A percentile compares a stretch with the other conserved stretches of the same genome.
phyloP scores from a whole-genome alignment of 805 yeast genomes.

The Saccharomycopsis guyanensis region DNA sequence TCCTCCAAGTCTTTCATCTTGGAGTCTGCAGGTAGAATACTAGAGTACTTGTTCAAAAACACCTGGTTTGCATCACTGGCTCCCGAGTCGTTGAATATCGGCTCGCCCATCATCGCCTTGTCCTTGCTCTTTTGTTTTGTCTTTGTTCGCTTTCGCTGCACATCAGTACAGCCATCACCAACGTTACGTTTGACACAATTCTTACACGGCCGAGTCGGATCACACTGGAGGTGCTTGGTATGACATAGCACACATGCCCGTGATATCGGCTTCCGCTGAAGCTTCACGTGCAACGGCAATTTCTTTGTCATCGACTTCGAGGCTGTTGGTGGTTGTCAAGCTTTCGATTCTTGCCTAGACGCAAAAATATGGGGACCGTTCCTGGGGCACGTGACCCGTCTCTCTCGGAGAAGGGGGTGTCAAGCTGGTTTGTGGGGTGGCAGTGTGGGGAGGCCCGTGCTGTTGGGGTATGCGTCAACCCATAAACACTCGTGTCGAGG shows the following conservation, averaged over 20 bases:
- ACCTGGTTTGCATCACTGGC: background rate
- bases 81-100: background rate
- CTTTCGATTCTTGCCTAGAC: too few species aligned
- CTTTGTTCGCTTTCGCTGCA: slow-evolving; percentile 44
- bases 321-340: too few species aligned
- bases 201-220: slow-evolving; percentile 55
- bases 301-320: slow-evolving; percentile 64
- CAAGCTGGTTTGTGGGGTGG: background rate
- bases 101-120: too few species aligned
- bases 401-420: background rate
- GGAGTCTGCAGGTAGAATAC: background rate
- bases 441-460: background rate
- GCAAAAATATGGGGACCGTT: too few species aligned
- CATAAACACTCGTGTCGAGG: too few species aligned
- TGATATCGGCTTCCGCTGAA: slow-evolving; percentile 50
- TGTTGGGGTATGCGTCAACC: too few species aligned
- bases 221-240: slow-evolving; percentile 67
- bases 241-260: slow-evolving; percentile 72
- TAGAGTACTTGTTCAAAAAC: background rate
- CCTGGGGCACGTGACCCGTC: background rate
- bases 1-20: background rate
- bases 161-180: slow-evolving; percentile 49
- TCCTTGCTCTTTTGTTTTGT: background rate
- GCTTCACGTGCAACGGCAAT: slow-evolving; percentile 46
- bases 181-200: slow-evolving; percentile 60